phyloP scores from a whole-genome alignment of 139 green algal genomes.

The Dunaliella primolecta region DNA sequence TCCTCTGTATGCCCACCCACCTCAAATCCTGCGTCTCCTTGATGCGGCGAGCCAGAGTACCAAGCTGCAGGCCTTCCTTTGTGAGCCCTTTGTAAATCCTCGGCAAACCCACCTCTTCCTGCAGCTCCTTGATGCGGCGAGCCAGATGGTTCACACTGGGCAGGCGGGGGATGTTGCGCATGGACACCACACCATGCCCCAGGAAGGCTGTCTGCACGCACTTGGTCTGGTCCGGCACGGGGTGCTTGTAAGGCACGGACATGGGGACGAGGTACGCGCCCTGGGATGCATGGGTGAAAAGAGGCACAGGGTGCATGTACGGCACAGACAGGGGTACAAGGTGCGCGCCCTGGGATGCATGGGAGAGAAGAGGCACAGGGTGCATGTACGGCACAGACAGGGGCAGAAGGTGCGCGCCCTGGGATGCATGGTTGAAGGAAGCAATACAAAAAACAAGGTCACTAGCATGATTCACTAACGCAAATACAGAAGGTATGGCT shows the following conservation, averaged over 20 bases:
- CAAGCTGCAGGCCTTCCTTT: too few relatives aligned
- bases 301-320: conserved; percentile 43
- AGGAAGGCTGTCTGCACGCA: conserved; percentile 28
- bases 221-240: conserved; percentile 27
- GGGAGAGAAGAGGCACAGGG: conserved; percentile 30
- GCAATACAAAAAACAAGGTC: too few relatives aligned
- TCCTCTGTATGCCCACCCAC: too few relatives aligned
- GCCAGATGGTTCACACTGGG: conserved; percentile 24
- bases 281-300: too few relatives aligned
- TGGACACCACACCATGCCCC: conserved; percentile 39
- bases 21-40: too few relatives aligned
- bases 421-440: too few relatives aligned
- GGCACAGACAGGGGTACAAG: conserved; percentile 36
- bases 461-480: too few relatives aligned
- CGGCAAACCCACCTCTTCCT: conserved; percentile 5
- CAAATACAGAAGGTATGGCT: too few relatives aligned
- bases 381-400: conserved; percentile 32
- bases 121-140: conserved; percentile 26
- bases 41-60: too few relatives aligned
- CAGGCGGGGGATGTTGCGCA: conserved; percentile 33
- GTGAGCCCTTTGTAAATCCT: too few relatives aligned
- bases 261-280: conserved; percentile 49
- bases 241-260: conserved; percentile 35
- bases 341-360: conserved; percentile 42
- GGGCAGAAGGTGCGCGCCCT: conserved; percentile 44